Percentiles rank a stretch among this genome's conserved stretches.
phyloP scores from a whole-genome alignment of 805 yeast genomes.

The Nakazawaea peltata region DNA sequence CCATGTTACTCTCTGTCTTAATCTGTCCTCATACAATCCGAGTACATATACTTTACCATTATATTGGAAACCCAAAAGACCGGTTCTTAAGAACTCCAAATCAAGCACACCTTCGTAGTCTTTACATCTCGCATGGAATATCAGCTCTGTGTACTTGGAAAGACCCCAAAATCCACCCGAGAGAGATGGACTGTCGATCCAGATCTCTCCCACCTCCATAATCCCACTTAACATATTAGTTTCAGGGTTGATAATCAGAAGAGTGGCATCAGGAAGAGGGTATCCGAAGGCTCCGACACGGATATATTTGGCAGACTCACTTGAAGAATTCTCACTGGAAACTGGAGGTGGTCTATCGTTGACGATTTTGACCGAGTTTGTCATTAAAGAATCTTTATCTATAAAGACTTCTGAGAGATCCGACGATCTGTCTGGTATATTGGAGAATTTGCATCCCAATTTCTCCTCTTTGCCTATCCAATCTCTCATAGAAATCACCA shows the following conservation, averaged over 20 bases:
- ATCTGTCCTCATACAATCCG: slow-evolving; percentile 87
- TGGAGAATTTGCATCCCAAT: slow-evolving; percentile 40
- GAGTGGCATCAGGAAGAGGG: slow-evolving; percentile 89
- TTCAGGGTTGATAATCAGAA: slow-evolving; percentile 94
- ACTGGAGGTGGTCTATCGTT: slow-evolving; percentile 50
- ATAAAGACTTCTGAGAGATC: slow-evolving; percentile 60
- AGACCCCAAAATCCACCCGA: slow-evolving; percentile 86
- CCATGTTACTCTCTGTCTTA: slow-evolving; percentile 70
- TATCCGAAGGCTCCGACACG: slow-evolving; percentile 89
- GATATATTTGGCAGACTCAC: slow-evolving; percentile 39
- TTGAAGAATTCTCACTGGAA: slow-evolving; percentile 20
- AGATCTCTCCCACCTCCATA: slow-evolving; percentile 87
- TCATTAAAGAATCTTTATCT: slow-evolving; percentile 64
- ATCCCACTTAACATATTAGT: slow-evolving; percentile 65
- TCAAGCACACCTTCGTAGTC: slow-evolving; percentile 66
- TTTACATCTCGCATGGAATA: slow-evolving; percentile 76
- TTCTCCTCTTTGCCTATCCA: slow-evolving; percentile 73
- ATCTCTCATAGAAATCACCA: slow-evolving; percentile 86
- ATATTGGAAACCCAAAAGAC: slow-evolving; percentile 79
- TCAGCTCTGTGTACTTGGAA: slow-evolving; percentile 57
- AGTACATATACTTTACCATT: slow-evolving; percentile 83
- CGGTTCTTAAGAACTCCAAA: slow-evolving; percentile 81
- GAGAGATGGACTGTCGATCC: slow-evolving; percentile 92
- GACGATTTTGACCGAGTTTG: slow-evolving; percentile 63
- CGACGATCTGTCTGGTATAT: slow-evolving; percentile 20